phyloP scores from a whole-genome alignment of 129 eudicot genomes.

The Centrapalus pauciflorus region DNA sequence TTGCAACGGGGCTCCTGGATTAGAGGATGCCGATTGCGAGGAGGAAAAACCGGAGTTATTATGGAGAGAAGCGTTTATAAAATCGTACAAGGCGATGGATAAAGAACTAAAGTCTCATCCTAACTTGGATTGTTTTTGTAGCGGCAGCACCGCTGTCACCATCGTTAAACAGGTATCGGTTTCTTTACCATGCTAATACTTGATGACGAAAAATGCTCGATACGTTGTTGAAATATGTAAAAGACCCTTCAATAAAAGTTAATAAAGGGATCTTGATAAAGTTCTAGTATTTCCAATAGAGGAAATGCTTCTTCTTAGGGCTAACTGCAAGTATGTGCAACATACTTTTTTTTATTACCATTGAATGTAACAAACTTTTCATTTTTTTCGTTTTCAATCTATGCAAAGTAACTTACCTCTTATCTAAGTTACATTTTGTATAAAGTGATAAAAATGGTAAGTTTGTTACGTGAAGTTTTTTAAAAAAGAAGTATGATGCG shows the following conservation, averaged over 20 bases:
- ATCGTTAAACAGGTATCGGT: conserved; percentile 74
- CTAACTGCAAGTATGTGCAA: too few species aligned
- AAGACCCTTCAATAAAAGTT: background rate
- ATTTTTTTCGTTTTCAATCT: too few species aligned
- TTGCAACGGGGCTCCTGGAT: conserved; percentile 49
- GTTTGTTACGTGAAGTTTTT: too few species aligned
- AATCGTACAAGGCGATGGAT: conserved; percentile 87
- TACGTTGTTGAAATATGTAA: background rate
- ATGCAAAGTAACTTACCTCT: too few species aligned
- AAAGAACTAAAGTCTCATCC: conserved; percentile 89
- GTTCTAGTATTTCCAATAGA: background rate
- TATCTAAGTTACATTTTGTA: too few species aligned
- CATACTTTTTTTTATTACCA: too few species aligned
- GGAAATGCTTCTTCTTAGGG: background rate
- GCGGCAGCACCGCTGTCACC: conserved; percentile 96
- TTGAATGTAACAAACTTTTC: too few species aligned
- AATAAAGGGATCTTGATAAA: background rate
- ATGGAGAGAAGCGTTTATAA: conserved; percentile 92
- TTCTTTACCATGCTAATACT: background rate
- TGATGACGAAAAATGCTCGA: background rate
- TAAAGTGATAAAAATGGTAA: too few species aligned
- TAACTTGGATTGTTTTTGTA: conserved; percentile 87
- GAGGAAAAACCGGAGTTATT: conserved; percentile 51
- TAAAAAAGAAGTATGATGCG: too few species aligned
- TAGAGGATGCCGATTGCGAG: conserved; percentile 54